phyloP scores from a whole-genome alignment of 2,329 filamentous ascomycete species.

The Trichoderma sp. region DNA sequence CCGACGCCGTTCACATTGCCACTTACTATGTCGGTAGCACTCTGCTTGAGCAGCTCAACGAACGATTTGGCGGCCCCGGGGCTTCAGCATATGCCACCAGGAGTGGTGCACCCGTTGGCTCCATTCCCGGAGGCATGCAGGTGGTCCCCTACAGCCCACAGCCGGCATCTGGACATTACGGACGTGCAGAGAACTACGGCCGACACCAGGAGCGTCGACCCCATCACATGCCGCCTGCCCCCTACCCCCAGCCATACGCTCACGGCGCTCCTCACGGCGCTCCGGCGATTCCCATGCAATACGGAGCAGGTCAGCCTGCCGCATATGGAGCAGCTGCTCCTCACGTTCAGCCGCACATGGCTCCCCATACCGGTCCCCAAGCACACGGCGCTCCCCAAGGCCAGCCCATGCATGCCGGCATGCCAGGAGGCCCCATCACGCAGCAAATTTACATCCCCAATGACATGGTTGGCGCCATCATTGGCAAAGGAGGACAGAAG shows the following conservation, averaged over 20 bases:
- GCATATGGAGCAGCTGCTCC: slow-evolving; percentile 81
- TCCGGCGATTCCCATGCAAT: slow-evolving; percentile 73
- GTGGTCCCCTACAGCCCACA: slow-evolving; percentile 98
- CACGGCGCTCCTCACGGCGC: slow-evolving; percentile 63
- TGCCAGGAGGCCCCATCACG: slow-evolving; percentile 70
- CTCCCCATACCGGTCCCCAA: slow-evolving; percentile 60
- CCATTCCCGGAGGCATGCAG: slow-evolving; percentile 96
- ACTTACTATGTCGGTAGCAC: slow-evolving; percentile 99
- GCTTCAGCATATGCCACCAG: slow-evolving; percentile 97
- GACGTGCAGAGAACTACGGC: slow-evolving; percentile 82
- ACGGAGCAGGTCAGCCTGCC: slow-evolving; percentile 69
- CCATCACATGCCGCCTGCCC: slow-evolving; percentile 75
- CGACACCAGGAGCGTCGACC: slow-evolving; percentile 73
- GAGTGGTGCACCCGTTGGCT: slow-evolving; percentile 88
- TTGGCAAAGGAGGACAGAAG: slow-evolving; percentile 97
- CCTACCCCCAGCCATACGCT: slow-evolving; percentile 73
- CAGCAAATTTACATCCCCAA: slow-evolving; percentile 99
- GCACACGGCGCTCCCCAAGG: slow-evolving; percentile 70
- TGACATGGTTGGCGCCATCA: slow-evolving; percentile 99
- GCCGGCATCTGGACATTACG: slow-evolving; percentile 88
- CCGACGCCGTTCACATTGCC: slow-evolving; percentile 97
- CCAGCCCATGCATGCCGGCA: slow-evolving; percentile 72
- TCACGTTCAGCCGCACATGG: slow-evolving; percentile 71
- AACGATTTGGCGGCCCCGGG: slow-evolving; percentile 92
- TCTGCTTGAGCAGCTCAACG: slow-evolving; percentile 94